Evolutionary conservation across 2,329 filamentous ascomycete genomes (phyloP).

Genomic region (Pseudocercospora ulei): DNA sequence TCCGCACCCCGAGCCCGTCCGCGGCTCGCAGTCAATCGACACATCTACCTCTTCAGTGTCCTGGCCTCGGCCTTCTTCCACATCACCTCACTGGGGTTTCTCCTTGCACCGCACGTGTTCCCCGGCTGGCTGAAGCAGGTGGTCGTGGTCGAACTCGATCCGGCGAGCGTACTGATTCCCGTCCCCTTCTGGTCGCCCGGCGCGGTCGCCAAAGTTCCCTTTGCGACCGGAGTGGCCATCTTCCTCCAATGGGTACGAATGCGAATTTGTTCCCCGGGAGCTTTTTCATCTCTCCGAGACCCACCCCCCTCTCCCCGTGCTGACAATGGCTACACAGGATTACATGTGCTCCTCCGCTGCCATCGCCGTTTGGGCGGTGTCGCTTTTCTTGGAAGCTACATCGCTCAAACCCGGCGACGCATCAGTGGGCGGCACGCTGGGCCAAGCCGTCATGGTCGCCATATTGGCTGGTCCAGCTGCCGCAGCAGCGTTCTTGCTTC

Average conservation of each 20-base stretch:
- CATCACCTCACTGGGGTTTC: conserved; percentile 16
- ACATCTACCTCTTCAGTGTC: conserved; percentile 22
- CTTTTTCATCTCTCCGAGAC: too few species aligned
- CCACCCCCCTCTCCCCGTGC: too few species aligned
- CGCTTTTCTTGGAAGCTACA: conserved; percentile 16
- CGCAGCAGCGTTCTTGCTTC: conserved; percentile 23
- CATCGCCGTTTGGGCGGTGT: conserved; percentile 20
- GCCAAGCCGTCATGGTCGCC: conserved; percentile 14
- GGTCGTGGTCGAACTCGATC: conserved; percentile 13
- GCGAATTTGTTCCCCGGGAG: too few species aligned
- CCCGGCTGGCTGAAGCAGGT: conserved; percentile 19
- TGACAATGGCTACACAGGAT: too few species aligned
- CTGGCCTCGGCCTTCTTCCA: conserved; percentile 23
- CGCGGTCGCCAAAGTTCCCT: conserved; percentile 11
- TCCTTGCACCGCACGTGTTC: conserved; percentile 14
- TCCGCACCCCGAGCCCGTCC: background rate
- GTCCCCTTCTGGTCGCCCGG: conserved; percentile 17
- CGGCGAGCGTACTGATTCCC: conserved; percentile 15
- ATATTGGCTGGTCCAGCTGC: conserved; percentile 22
- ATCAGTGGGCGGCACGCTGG: conserved; percentile 7
- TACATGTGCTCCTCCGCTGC: conserved; percentile 19
- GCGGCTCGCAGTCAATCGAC: conserved; percentile 6
- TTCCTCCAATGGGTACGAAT: conserved; percentile 27
- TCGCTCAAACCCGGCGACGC: conserved; percentile 4
- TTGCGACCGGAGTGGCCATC: conserved; percentile 20